These are phyloP conservation scores for Ceratobasidium sp. DNA, from an alignment of 1,284 basidiomycete genomes.

Conservation along the genomic window DNA sequence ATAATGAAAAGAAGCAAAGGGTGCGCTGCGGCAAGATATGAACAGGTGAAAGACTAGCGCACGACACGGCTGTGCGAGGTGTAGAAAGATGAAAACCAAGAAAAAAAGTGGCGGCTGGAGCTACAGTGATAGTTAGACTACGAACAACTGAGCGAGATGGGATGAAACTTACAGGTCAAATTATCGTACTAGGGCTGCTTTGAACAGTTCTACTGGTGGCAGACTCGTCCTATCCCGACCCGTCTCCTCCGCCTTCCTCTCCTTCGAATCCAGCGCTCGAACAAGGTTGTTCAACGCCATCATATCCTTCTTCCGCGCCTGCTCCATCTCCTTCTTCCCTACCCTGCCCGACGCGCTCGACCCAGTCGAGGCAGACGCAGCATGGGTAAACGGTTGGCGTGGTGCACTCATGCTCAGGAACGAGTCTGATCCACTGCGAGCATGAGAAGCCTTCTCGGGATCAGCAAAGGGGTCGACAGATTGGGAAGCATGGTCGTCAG, in stretches of 20 bases:
- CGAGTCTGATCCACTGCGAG: slow-evolving; percentile 22
- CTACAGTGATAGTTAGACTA: neutral
- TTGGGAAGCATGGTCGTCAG: slow-evolving; percentile 1
- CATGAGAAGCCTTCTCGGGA: slow-evolving; percentile 19
- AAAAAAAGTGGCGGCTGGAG: slow-evolving; percentile 10
- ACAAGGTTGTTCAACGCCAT: slow-evolving; percentile 31
- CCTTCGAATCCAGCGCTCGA: slow-evolving; percentile 31
- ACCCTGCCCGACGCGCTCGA: slow-evolving; percentile 29
- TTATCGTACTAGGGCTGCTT: slow-evolving; percentile 35
- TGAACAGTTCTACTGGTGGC: slow-evolving; percentile 36
- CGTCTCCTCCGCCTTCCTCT: slow-evolving; percentile 12
- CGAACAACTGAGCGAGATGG: neutral
- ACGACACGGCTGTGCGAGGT: slow-evolving; percentile 24
- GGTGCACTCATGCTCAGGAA: slow-evolving; percentile 27
- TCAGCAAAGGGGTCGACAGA: slow-evolving; percentile 27
- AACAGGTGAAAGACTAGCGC: slow-evolving; percentile 18
- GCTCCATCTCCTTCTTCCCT: slow-evolving; percentile 14
- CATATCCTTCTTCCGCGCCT: slow-evolving; percentile 17
- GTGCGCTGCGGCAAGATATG: neutral
- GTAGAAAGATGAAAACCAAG: slow-evolving; percentile 18
- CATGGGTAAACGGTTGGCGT: slow-evolving; percentile 20
- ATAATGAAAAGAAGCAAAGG: neutral
- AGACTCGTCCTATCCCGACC: slow-evolving; percentile 34
- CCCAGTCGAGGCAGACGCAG: slow-evolving; percentile 37
- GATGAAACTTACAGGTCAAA: neutral